Conservation (phyloP, 306 rosid species). For the Trifolium repens region DNA sequence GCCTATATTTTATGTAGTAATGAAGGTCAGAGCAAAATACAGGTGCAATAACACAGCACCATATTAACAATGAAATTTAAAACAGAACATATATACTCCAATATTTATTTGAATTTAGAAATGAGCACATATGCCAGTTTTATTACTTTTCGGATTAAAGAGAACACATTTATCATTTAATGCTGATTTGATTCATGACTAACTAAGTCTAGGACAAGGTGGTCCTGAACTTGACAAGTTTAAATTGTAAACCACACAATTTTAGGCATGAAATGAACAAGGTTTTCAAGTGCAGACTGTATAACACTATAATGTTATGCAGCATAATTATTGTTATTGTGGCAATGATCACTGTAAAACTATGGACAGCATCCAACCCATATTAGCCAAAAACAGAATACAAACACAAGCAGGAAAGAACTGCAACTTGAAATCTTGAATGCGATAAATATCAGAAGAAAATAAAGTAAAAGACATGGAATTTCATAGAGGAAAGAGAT, state of each 20-base stretch:
- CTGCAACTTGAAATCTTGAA: slow-evolving; percentile 16
- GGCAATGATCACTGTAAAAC: neutral
- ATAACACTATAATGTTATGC: neutral
- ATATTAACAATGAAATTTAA: slow-evolving; percentile 17
- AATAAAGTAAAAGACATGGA: neutral
- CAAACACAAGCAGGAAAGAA: slow-evolving; percentile 1
- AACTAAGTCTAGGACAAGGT: slow-evolving; percentile 26
- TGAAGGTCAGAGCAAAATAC: slow-evolving; percentile 24
- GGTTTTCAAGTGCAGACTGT: slow-evolving; percentile 24
- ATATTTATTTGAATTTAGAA: neutral
- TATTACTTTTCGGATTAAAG: neutral
- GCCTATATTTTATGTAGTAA: slow-evolving; percentile 4
- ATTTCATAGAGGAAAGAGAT: slow-evolving; percentile 13
- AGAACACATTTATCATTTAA: slow-evolving; percentile 6
- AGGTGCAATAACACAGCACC: neutral
- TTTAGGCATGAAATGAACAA: neutral
- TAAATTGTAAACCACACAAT: slow-evolving; percentile 8
- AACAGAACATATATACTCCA: slow-evolving; percentile 12
- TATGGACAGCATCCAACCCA: neutral
- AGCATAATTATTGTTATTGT: slow-evolving; percentile 11
- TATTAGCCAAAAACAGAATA: neutral
- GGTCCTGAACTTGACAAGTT: slow-evolving; percentile 2
- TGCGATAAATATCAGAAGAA: slow-evolving; percentile 18
- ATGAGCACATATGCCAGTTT: neutral
- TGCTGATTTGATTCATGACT: slow-evolving; percentile 20